Evolutionary conservation across 78 protist species (phyloP).

Genomic region (Mantamonas sphyraenae): DNA sequence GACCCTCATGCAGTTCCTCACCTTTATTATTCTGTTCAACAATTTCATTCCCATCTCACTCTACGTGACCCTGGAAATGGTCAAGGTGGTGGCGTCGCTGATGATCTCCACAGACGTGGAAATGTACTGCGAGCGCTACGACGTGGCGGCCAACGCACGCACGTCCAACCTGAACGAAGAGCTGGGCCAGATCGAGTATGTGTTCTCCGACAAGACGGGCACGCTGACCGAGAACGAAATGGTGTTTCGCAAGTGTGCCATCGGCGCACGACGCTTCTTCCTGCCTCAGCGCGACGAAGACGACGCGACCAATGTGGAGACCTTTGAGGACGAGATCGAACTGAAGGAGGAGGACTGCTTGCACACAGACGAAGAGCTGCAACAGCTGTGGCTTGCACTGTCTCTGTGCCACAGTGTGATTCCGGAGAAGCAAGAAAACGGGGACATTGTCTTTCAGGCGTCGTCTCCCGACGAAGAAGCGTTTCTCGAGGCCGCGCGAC

Average conservation of each 20-base stretch:
- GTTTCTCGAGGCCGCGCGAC: constrained; percentile 27
- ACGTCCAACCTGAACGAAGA: constrained; percentile 80
- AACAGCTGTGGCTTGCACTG: too few species aligned
- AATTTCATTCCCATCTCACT: constrained; percentile 79
- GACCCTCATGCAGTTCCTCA: constrained; percentile 22
- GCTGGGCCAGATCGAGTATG: constrained; percentile 67
- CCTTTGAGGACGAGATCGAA: too few species aligned
- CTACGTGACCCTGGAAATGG: constrained; percentile 83
- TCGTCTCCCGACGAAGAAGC: constrained; percentile 72
- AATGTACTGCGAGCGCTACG: constrained; percentile 58
- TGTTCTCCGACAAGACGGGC: constrained; percentile 95
- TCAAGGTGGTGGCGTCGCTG: constrained; percentile 23
- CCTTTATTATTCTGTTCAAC: constrained; percentile 80
- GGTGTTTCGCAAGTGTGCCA: constrained; percentile 62
- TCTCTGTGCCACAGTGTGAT: neutral
- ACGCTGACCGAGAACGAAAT: constrained; percentile 90
- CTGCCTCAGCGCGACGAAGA: neutral
- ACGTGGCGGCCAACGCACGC: constrained; percentile 54
- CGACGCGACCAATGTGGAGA: too few species aligned
- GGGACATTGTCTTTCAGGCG: neutral
- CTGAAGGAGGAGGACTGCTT: too few species aligned
- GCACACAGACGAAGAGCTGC: too few species aligned
- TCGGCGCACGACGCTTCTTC: neutral
- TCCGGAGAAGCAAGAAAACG: neutral
- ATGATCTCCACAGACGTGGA: constrained; percentile 21